Base-by-base conservation (phyloP, 1,284 basidiomycete species). In the Cutaneotrichosporon daszewskae region DNA sequence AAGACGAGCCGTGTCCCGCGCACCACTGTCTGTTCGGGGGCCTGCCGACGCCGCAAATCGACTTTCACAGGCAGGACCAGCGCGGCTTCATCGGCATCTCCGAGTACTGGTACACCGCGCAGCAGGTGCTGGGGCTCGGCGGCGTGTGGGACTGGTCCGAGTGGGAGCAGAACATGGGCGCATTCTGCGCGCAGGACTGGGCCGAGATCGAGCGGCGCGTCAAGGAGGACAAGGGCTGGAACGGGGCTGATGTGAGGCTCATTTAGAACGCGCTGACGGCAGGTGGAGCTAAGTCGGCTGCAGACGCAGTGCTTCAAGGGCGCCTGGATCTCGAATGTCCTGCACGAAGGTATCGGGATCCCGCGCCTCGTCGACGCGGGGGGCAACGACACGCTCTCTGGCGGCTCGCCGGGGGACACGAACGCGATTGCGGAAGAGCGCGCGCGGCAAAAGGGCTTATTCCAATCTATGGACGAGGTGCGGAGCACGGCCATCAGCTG, bases 261-360 rank as follows among this genome's bases (percentile, higher is more conserved):
- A 23, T 22, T 12, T 10, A 54, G 55, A 20, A 54, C 57, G 3
- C 23, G 43, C 39, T 37, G 24, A 49, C 38, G 14, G 6, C 47
- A 71, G 58, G 83, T 95, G 41, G 89, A 92, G 62, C 71, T 87
- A 29, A 79, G 84, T 27, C 80, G 94, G 25, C 72, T 98, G 49
- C 81, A 94, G 72, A 87, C 94, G 84, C 95, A 99, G 65, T 98
- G 95, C 67, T 98, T 99, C 82, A 99, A 99, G 69, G 90, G 94
- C 1, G 92, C 94, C 2, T 99, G 95, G 95, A 80, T 99, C 47
- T 83, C 85, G 45, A 97, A 96, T 62, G 85, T 99, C 19, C 73
- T 99, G 4, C 94, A 98, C 62, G 88, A 96, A 61, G 95, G 94
- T 19, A 85, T 99, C 43, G 91, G 90, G 13, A 81, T 99, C 62